Base-by-base conservation (phyloP, 1,139 yeast species). In the Candida anutae region DNA sequence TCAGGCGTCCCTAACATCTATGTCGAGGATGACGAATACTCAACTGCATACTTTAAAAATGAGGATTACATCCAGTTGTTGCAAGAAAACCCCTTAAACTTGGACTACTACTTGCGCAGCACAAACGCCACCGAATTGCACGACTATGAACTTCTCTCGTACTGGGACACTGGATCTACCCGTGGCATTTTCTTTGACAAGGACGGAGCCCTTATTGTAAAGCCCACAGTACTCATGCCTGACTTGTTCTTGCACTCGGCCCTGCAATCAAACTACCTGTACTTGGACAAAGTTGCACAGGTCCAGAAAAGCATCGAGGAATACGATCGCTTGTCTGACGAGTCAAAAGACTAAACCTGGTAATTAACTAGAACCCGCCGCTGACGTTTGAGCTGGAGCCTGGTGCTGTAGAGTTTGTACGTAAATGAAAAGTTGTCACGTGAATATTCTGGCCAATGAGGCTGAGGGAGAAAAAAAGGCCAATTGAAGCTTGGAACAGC, bases 61-160 rank as follows among this genome's bases (percentile, higher is more conserved):
- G 46, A 51, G 4, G 58, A 62, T 28, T 58, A 50, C 35, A 28
- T 53, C 13, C 42, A 48, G 13, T 46, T 52, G 22, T 37, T 61
- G 15, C 34, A 38, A 16, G 36, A 37, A 3, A 36, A 52, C 21
- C 37, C 41, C 15, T 43, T 43, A 3, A 14, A 47, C 2, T 37
- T 62, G 14, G 28, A 47, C n/a, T 63, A 61, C 36, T 63, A 55
- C 37, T 29, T 57, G 21, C 28, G 46, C 11, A 47, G 58, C 1
- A 38, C 48, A 18, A 47, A 54, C n/a, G 22, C 47, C 4, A 61
- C 69, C 2, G 39, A 33, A 5, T 40, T 53, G 16, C 71, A 63
- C 36, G 51, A 45, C 23, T 22, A 36, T 8, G 69, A 64, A 33
- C 46, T 57, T 35, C 28, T 33, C 13, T 22, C 28, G 14, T 26